Evolutionary conservation across 2,329 filamentous ascomycete species (phyloP).

Genomic region (Fusarium decemcellulare): DNA sequence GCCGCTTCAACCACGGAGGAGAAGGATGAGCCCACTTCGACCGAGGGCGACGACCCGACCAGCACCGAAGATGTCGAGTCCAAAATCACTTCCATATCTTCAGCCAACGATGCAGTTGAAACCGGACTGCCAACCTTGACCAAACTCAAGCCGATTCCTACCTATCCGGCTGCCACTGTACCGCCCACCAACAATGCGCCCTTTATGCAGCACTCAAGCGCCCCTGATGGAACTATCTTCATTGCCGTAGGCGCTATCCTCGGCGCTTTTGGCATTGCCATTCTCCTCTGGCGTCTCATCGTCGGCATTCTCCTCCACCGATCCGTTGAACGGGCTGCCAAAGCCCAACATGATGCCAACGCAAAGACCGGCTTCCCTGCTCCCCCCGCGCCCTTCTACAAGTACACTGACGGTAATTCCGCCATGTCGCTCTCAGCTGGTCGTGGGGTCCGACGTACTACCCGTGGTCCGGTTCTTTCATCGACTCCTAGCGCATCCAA

Average conservation of each 20-base stretch:
- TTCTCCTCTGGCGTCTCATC: constrained; percentile 89
- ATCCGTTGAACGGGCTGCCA: constrained; percentile 88
- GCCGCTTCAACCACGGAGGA: constrained; percentile 42
- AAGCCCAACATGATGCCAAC: constrained; percentile 78
- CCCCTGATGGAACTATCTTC: constrained; percentile 95
- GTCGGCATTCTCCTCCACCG: constrained; percentile 94
- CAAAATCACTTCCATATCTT: constrained; percentile 30
- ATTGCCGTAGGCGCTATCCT: constrained; percentile 93
- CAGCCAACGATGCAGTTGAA: constrained; percentile 39
- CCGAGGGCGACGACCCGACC: constrained; percentile 26
- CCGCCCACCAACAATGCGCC: constrained; percentile 88
- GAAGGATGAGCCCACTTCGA: constrained; percentile 37
- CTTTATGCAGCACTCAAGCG: constrained; percentile 88
- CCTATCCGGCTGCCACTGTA: constrained; percentile 80
- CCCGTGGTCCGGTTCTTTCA: constrained; percentile 66
- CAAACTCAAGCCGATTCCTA: constrained; percentile 57
- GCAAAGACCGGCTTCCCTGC: constrained; percentile 76
- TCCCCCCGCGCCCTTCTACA: constrained; percentile 73
- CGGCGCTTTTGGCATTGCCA: constrained; percentile 84
- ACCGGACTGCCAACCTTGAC: constrained; percentile 61
- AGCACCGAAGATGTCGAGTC: constrained; percentile 29
- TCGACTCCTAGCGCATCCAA: constrained; percentile 75
- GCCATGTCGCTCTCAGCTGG: constrained; percentile 65
- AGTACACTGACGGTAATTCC: constrained; percentile 72
- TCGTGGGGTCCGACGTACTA: constrained; percentile 66